Evolutionary conservation across 768 basidiomycete genomes (phyloP).

Genomic region (Mycena galericulata): DNA sequence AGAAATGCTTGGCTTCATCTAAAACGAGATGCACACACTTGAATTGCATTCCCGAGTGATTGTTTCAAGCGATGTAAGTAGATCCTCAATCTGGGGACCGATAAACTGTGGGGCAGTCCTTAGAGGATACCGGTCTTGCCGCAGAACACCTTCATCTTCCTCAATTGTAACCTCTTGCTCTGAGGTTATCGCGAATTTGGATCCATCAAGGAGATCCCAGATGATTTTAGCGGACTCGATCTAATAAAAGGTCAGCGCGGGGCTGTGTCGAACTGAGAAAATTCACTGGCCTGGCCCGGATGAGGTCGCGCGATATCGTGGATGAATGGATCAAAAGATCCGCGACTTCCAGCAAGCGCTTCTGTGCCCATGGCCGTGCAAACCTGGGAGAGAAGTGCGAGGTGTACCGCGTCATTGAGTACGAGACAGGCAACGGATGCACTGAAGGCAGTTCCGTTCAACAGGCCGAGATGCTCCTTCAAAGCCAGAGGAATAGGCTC

Average conservation of each 20-base stretch:
- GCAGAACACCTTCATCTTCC: constrained; percentile 78
- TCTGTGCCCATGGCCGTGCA: constrained; percentile 89
- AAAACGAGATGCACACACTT: constrained; percentile 59
- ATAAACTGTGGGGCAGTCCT: constrained; percentile 87
- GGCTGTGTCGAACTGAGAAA: constrained; percentile 2
- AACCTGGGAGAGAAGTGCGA: constrained; percentile 75
- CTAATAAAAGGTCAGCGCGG: constrained; percentile 40
- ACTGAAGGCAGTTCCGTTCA: constrained; percentile 90
- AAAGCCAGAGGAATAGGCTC: constrained; percentile 74
- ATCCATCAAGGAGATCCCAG: constrained; percentile 74
- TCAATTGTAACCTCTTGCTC: constrained; percentile 80
- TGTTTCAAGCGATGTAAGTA: constrained; percentile 71
- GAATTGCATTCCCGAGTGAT: constrained; percentile 86
- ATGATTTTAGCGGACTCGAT: constrained; percentile 81
- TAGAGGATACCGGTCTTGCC: constrained; percentile 84
- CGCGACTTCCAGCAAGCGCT: constrained; percentile 79
- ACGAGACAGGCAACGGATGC: constrained; percentile 83
- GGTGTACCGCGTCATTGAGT: constrained; percentile 76
- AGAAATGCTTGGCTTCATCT: neutral
- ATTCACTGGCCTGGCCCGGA: constrained; percentile 73
- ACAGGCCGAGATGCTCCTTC: constrained; percentile 84
- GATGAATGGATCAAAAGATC: constrained; percentile 84
- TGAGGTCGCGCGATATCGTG: constrained; percentile 82
- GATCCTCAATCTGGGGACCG: constrained; percentile 87
- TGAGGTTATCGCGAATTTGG: constrained; percentile 72